A percentile compares a stretch with the other conserved stretches of the same genome.
Conservation (phyloP, 352 stramenopile genomes). For the Stramenopiles sp. region DNA sequence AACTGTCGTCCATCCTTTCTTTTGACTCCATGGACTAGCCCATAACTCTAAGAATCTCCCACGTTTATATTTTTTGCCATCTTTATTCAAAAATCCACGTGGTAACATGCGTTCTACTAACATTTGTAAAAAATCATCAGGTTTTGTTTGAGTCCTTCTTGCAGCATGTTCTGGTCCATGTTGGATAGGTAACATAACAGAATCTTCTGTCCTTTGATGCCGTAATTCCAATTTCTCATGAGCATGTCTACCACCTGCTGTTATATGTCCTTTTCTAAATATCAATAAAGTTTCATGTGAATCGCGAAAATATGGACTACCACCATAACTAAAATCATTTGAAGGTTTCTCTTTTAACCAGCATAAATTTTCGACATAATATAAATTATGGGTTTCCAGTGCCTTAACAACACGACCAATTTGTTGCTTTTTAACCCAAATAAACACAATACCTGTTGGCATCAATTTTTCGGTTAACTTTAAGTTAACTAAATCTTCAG, state of each 20-base stretch:
- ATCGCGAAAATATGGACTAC: constrained; percentile 1
- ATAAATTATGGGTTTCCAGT: background rate
- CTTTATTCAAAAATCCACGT: background rate
- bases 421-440: background rate
- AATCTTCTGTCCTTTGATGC: background rate
- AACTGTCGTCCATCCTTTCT: background rate
- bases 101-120: constrained; percentile 1
- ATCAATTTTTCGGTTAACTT: constrained; percentile 3
- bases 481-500: background rate
- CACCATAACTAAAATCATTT: background rate
- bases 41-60: background rate
- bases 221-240: constrained; percentile 1
- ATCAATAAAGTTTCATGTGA: constrained; percentile 2
- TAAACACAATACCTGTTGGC: constrained; percentile 7
- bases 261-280: constrained; percentile 1
- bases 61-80: background rate
- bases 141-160: background rate
- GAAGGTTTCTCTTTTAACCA: background rate
- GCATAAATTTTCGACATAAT: constrained; percentile 7
- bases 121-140: background rate
- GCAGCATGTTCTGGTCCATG: background rate
- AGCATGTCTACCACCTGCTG: background rate
- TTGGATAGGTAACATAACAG: background rate
- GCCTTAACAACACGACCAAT: background rate
- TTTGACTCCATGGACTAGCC: background rate